phyloP scores from a whole-genome alignment of 257 asterid genomes.

The Eucommia ulmoides region DNA sequence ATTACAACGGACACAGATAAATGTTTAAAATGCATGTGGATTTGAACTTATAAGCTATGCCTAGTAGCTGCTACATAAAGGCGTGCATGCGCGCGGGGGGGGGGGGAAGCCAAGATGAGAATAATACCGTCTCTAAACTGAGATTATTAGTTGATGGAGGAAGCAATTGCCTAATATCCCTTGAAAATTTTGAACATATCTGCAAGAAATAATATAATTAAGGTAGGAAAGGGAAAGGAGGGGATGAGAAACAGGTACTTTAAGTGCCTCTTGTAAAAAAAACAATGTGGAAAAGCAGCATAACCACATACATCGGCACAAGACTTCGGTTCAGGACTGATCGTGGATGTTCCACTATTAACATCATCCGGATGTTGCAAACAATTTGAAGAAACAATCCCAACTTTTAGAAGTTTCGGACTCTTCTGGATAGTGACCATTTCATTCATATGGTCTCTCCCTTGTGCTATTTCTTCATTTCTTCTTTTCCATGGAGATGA shows the following conservation, averaged over 20 bases:
- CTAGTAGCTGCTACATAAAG: too few relatives aligned
- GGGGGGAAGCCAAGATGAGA: too few relatives aligned
- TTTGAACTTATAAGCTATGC: too few relatives aligned
- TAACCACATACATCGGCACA: conserved; percentile 56
- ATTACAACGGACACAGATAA: too few relatives aligned
- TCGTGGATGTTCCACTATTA: conserved; percentile 14
- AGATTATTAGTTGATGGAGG: conserved; percentile 28
- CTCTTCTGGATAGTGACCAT: conserved; percentile 29
- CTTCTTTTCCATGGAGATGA: conserved; percentile 44
- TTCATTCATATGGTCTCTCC: conserved; percentile 29
- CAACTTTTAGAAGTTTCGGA: conserved; percentile 49
- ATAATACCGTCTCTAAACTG: conserved; percentile 32
- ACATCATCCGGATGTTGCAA: conserved; percentile 19
- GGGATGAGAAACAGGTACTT: too few relatives aligned
- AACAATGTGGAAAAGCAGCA: too few relatives aligned
- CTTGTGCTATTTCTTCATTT: conserved; percentile 21
- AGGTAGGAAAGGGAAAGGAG: too few relatives aligned
- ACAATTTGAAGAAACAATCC: conserved; percentile 16
- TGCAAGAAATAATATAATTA: conserved; percentile 52
- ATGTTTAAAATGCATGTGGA: too few relatives aligned
- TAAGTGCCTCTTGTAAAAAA: too few relatives aligned
- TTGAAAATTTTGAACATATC: conserved; percentile 40
- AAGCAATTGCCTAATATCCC: conserved; percentile 39
- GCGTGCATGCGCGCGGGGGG: too few relatives aligned
- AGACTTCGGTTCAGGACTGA: conserved; percentile 29